Conservation (phyloP, 768 basidiomycete species). For the Filobasidium wieringae region DNA sequence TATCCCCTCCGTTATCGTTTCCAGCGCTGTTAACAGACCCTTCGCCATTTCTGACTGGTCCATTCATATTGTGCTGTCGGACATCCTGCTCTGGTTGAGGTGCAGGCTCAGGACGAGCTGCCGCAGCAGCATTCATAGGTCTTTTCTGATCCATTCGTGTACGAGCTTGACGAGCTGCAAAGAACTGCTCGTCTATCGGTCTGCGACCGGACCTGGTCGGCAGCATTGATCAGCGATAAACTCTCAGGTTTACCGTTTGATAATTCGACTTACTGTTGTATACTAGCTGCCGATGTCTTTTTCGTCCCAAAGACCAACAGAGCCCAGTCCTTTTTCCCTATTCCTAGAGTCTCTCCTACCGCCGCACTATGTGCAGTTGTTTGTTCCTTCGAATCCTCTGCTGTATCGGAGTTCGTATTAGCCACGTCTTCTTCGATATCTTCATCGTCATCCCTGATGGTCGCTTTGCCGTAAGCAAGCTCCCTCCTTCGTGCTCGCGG, state of each 20-base stretch:
- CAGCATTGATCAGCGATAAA: not conserved
- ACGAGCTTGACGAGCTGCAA: not conserved
- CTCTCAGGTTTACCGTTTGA: not conserved
- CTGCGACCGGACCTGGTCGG: not conserved
- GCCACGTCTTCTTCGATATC: conserved; percentile 9
- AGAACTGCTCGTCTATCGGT: not conserved
- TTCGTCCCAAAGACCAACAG: not conserved
- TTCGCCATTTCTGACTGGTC: not conserved
- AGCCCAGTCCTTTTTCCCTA: not conserved
- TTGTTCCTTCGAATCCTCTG: not conserved
- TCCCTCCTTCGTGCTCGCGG: conserved; percentile 1
- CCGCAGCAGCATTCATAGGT: not conserved
- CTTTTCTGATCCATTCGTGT: not conserved
- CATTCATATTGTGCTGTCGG: not conserved
- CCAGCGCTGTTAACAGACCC: too few relatives aligned
- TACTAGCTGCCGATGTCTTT: not conserved
- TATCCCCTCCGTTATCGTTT: not conserved
- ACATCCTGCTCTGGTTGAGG: not conserved
- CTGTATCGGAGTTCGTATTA: not conserved
- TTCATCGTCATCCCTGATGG: not conserved
- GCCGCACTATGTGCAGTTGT: not conserved
- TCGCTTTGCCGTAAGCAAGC: not conserved
- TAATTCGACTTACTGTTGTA: not conserved
- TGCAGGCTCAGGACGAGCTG: not conserved
- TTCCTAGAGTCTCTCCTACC: not conserved